Evolutionary conservation across 2,329 filamentous ascomycete genomes (phyloP), one percentile per base, ranked within the genome.

Genomic region (Xylaria multiplex): DNA sequence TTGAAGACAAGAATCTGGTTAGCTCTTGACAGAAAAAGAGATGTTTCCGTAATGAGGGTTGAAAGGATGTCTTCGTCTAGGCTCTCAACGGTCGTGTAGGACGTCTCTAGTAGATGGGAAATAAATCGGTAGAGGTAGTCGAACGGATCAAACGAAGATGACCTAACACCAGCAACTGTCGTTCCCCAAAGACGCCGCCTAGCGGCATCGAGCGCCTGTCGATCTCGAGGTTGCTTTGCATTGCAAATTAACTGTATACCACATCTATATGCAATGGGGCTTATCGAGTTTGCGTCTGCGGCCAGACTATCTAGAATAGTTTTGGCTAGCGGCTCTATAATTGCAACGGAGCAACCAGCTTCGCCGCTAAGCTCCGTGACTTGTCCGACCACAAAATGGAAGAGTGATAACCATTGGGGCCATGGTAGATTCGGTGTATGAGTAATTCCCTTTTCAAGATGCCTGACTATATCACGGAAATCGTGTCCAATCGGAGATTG

Each of bases 291-390:
- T 2, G 64, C 53, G 3, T 71, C 65, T 2, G 65, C 19, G 30
- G 73, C 57, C 1, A 75, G 70, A 67, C 70, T 78, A 61, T 83
- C 82, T 43, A 81, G 72, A 4, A 91, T 70, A 1, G 78, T 73
- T 70, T 86, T 89, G 0, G 91, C 87, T 3, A 96, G 73, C 1
- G 90, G 91, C 67, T 96, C 93, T 45, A 94, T 81, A 1, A 93
- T 83, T 27, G 86, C 85, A 56, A 91, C 81, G 5, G 89, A 86
- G 46, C 90, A 84, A 6, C 88, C 90, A 16, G 86, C 85, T 67
- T 93, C 88, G 2, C 92, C 91, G 59, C 86, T 86, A 69, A 93
- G 88, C 13, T 83, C 80, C 19, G 82, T 84, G 6, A 90, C 85
- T 59, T 86, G 85, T 8, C 83, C 78, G 2, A 86, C 80, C 8